Percentiles rank a stretch among this genome's conserved stretches.
These are phyloP conservation scores for Copromyces sp. DNA, from an alignment of 495 filamentous ascomycete genomes.

Conservation along the genomic window DNA sequence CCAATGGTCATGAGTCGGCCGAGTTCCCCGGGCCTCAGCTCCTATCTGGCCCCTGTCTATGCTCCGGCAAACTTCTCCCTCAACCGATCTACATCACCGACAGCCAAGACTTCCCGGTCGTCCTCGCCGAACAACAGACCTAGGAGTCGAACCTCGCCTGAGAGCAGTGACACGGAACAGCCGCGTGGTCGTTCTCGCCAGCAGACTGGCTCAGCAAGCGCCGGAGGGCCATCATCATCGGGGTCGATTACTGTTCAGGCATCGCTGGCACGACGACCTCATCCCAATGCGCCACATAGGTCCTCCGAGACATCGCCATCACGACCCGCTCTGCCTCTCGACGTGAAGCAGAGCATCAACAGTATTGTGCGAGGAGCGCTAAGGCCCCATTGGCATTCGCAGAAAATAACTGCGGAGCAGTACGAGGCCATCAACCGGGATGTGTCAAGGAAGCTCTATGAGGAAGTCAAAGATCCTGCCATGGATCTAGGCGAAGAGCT, in stretches of 20 bases:
- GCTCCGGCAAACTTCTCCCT: constrained; percentile 53
- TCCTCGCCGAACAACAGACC: constrained; percentile 7
- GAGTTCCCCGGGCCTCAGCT: constrained; percentile 59
- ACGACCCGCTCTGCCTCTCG: constrained; percentile 48
- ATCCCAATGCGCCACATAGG: constrained; percentile 23
- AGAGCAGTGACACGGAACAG: constrained; percentile 37
- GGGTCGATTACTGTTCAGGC: not conserved
- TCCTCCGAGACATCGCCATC: constrained; percentile 48
- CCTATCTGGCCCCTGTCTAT: constrained; percentile 51
- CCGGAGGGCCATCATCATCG: not conserved
- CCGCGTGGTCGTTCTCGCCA: constrained; percentile 11
- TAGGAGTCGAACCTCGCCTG: constrained; percentile 23
- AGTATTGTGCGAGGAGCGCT: constrained; percentile 68
- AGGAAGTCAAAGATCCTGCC: constrained; percentile 56
- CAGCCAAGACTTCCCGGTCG: constrained; percentile 24
- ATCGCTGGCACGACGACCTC: not conserved
- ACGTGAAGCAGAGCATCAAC: constrained; percentile 72
- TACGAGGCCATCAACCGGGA: constrained; percentile 81
- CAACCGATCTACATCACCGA: constrained; percentile 24
- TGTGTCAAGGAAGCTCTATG: constrained; percentile 77
- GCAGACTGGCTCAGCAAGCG: not conserved
- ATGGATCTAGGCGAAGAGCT: constrained; percentile 38
- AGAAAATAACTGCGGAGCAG: constrained; percentile 65
- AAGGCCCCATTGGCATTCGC: constrained; percentile 63
- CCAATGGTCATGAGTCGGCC: constrained; percentile 54